Evolutionary conservation across 805 yeast species (phyloP), one percentile per base, ranked within the genome.

Genomic region (Metschnikowia similis): DNA sequence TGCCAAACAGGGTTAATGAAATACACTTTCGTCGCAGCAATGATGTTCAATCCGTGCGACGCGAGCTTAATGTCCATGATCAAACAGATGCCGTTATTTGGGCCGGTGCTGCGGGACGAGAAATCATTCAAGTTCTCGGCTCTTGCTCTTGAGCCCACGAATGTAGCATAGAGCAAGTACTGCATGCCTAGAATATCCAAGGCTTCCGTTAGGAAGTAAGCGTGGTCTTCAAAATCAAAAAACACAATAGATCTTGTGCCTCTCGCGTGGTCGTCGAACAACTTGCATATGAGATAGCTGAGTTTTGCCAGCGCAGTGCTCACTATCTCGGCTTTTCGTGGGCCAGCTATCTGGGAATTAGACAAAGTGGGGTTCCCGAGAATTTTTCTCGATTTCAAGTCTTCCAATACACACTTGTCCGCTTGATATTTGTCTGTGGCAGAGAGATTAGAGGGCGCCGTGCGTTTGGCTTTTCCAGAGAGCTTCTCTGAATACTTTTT

Each of bases 1-100:
- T 76, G 80, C 90, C 89, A 85, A 1, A 85, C 84, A 1, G 89
- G 89, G 55, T 77, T 83, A n/a, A 84, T 70, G 60, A 85, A 84
- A 58, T 82, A 85, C 1, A 85, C 87, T 47, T 82, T 71, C 0
- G 89, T 82, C 3, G 90, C 90, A 0, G 83, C 74, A 16, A 82
- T 78, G 7, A 85, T 82, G 0, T 87, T 84, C 39, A 85, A 62
- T 0, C 90, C 90, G 66, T 83, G 88, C 0, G 90, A 72, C 0
- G 90, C 87, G 45, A 85, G 60, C 54, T 78, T 76, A 45, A 85
- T 64, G 60, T 85, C 89, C 89, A 85, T 85, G 1, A 85, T 67
- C 50, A 85, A 66, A 1, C 79, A 72, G 29, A 81, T 66, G 0
- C 85, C 86, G 11, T 75, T 76, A 10, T 66, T 65, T 7, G 41